phyloP scores from a whole-genome alignment of 768 basidiomycete species.

The Kondoa subrosea region DNA sequence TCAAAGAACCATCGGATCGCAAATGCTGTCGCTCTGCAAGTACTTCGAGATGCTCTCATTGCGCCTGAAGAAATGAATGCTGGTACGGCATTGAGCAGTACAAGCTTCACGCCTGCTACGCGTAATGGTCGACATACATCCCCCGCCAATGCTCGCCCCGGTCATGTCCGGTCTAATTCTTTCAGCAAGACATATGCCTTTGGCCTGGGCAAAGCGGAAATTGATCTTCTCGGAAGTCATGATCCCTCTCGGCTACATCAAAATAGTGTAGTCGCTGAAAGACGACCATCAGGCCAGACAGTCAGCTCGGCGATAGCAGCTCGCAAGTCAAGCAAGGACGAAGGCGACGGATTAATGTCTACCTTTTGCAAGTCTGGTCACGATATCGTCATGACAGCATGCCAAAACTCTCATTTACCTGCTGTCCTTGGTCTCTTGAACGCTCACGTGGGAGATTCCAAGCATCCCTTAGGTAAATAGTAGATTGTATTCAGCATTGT shows the following conservation, averaged over 20 bases:
- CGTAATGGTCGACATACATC: constrained; percentile 15
- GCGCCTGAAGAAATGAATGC: constrained; percentile 26
- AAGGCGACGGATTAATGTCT: not conserved
- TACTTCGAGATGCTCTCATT: constrained; percentile 69
- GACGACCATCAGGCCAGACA: not conserved
- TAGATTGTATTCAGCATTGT: not conserved
- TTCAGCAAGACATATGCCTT: constrained; percentile 22
- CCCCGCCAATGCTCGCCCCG: constrained; percentile 9
- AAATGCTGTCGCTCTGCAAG: constrained; percentile 58
- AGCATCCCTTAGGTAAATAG: not conserved
- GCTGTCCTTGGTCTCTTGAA: constrained; percentile 44
- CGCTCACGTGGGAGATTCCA: constrained; percentile 13
- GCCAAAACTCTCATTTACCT: constrained; percentile 75
- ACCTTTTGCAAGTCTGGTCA: constrained; percentile 51
- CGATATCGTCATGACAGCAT: constrained; percentile 66
- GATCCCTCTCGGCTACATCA: not conserved
- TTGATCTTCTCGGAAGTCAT: constrained; percentile 12
- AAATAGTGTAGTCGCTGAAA: not conserved
- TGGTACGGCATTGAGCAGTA: constrained; percentile 14
- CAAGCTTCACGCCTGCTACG: constrained; percentile 10
- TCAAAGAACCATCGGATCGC: constrained; percentile 39
- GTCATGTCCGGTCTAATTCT: constrained; percentile 21
- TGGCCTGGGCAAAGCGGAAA: constrained; percentile 16
- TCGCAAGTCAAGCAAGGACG: constrained; percentile 8
- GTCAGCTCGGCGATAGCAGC: not conserved